Evolutionary conservation across 139 green algal species (phyloP), one percentile per base, ranked within the genome.

Genomic region (Pleodorina starrii): DNA sequence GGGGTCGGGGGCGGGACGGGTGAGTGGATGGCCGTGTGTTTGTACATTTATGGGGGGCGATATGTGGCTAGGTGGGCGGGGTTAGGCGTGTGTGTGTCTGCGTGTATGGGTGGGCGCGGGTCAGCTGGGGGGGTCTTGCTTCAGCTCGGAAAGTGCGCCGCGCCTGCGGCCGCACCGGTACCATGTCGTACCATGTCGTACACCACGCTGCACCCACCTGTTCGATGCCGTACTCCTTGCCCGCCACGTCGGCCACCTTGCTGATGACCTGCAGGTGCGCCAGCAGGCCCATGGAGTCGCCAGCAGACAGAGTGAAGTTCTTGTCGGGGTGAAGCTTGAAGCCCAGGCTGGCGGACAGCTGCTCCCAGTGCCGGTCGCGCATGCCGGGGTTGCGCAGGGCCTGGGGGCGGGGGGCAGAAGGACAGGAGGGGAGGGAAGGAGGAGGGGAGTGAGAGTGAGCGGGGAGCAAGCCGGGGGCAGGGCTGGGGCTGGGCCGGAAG

Each of bases 221-320:
- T 90, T 97, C 96, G 82, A 98, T 97, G 32, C 77, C 84, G 88
- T 94, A 96, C 93, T 98, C 96, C 91, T 97, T 97, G 72, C 92
- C 93, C 35, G 96, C 96, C 16, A 96, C 89, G 60, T 97, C 94
- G 35, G 90, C 90, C 16, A 97, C 89, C 80, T 93, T 94, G 73
- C 89, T 94, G 91, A 97, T 95, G 23, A 75, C 29, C 6, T 93
- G 90, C 69, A 97, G 72, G 89, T 96, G 92, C 25, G 89, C 51
- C 54, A 95, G 84, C 66, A 98, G 87, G 25, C 91, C 90, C 90
- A 96, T 93, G 74, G 95, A 79, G 77, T 95, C 60, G 32, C 93
- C 95, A 35, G 85, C 75, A 1, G 48, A n/a, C 71, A 93, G 44
- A 10, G 91, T 93, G 79, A 93, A 93, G 77, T 69, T 85, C 76